phyloP scores from a whole-genome alignment of 2,329 filamentous ascomycete genomes.

The Colletotrichum ledebouriae region DNA sequence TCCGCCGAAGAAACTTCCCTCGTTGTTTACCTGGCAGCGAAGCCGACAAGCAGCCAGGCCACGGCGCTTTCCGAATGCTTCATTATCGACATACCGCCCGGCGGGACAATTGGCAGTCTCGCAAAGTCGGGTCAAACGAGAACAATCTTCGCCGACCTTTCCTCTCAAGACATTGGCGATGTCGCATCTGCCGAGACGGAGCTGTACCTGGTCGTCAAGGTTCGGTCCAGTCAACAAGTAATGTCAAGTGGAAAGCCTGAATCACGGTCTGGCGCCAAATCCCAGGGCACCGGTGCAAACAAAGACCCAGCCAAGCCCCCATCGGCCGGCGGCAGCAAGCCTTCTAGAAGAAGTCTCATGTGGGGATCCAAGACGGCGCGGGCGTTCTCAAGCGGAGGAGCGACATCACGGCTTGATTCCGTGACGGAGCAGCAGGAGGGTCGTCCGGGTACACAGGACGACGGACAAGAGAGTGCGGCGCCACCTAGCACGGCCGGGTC shows the following conservation, averaged over 20 bases:
- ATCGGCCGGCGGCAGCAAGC: conserved; percentile 58
- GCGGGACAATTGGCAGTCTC: conserved; percentile 77
- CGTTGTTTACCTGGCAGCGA: conserved; percentile 82
- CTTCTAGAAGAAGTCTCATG: conserved; percentile 70
- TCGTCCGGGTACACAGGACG: conserved; percentile 56
- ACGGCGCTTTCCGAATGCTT: conserved; percentile 86
- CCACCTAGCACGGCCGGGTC: conserved; percentile 72
- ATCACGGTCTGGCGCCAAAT: conserved; percentile 65
- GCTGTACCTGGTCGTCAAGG: conserved; percentile 86
- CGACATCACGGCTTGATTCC: conserved; percentile 65
- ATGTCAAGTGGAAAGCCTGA: conserved; percentile 58
- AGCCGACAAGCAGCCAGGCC: conserved; percentile 72
- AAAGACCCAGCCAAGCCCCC: conserved; percentile 58
- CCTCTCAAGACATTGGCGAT: conserved; percentile 78
- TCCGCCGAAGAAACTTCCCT: conserved; percentile 82
- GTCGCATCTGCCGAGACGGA: conserved; percentile 74
- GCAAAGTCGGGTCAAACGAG: conserved; percentile 77
- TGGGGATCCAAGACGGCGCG: conserved; percentile 70
- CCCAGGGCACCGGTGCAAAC: conserved; percentile 53
- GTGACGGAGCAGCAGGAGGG: conserved; percentile 61
- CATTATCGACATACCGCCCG: conserved; percentile 80
- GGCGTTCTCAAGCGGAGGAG: conserved; percentile 66
- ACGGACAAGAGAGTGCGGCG: conserved; percentile 56
- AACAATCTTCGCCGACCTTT: conserved; percentile 90
- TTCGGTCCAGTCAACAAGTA: conserved; percentile 73